Base-by-base conservation (phyloP, 176 grass and related monocot genomes). In the Bothriochloa decipiens region DNA sequence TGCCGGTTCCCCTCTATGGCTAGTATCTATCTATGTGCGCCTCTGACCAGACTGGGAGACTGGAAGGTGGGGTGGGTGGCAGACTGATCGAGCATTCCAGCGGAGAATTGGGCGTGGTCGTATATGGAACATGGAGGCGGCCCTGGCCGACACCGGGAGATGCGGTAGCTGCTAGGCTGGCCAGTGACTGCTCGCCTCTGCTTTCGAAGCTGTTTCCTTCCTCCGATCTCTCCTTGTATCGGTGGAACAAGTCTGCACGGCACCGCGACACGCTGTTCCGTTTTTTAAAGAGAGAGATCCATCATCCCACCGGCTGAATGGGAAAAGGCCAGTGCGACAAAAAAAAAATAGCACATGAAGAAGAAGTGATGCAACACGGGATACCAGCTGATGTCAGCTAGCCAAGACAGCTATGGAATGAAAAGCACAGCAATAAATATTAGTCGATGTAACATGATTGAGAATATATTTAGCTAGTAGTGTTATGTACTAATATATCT, bases 1-100 rank as follows among this genome's bases (percentile, higher is more conserved):
- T 65, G 67, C 65, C 17, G 57, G 16, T 4, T 17, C 52, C 29
- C 12, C 11, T 8, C 39, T 40, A 40, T 40, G 35, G 35, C 35
- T 40, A n/a, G n/a, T 2, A 32, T 32, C 23, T 39, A 37, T 27
- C 28, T 50, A 18, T 65, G 46, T 8, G 18, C 3, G 58, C 39
- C 28, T 47, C 40, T 82, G 86, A 82, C 73, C 73, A 11, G 28
- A 47, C 72, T 32, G 29, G 22, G 61, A 13, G 57, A 58, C 22
- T 58, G 25, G 49, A 6, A 15, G 13, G 57, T 60, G 26, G 76
- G 68, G 75, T 68, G 47, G 78, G 60, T 79, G 81, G 47, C 47
- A 16, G 55, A 43, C 69, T 74, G 77, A 74, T 32, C 28, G 8
- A 42, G 40, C 40, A 42, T 42, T 42, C 40, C 40, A 40, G 80